Evolutionary conservation across 495 filamentous ascomycete species (phyloP), one percentile per base, ranked within the genome.

Genomic region (Podospora anserina): DNA sequence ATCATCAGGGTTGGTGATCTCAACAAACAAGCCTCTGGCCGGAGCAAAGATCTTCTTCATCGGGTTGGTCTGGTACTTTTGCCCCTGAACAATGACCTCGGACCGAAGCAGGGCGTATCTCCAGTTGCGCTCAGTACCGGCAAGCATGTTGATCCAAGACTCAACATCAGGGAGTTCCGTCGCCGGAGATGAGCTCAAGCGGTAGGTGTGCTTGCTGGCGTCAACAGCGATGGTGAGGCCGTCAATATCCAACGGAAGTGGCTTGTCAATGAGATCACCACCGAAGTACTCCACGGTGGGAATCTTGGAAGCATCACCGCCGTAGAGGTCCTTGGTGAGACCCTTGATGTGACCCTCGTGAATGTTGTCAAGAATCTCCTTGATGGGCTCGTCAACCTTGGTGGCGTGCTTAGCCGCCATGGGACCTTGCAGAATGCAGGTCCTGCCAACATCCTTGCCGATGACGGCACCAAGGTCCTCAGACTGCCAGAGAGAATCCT

Each of bases 401-500:
- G 86, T 93, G 0, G 94, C 94, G 82, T 96, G 97, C 75, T 90
- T 94, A 65, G 87, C 95, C 53, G 95, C 92, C 82, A 94, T 93
- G 5, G 95, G 95, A 16, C 95, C 95, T 77, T 99, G 95, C 65
- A 99, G 82, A 78, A 99, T 97, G 83, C 93, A 97, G 6, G 92
- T 94, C 66, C 95, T 86, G 56, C 92, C 93, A 65, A 97, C 95
- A 79, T 99, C 95, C 79, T 97, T 94, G 70, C 84, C 94, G 62
- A 97, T 92, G 72, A 99, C 95, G 49, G 95, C 95, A 70, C 92
- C 94, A 15, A 99, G 86, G 76, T 98, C 94, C 79, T 99, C 95
- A 0, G 94, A 97, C 80, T 99, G 95, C 95, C 95, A 99, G 30
- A 99, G 87, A n/a, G 94, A 97, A 79, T 99, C 95, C 81, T 99